Percentiles rank a stretch among this genome's conserved stretches.
phyloP scores from a whole-genome alignment of 2,329 filamentous ascomycete genomes.

The Pestalotiopsis fici region DNA sequence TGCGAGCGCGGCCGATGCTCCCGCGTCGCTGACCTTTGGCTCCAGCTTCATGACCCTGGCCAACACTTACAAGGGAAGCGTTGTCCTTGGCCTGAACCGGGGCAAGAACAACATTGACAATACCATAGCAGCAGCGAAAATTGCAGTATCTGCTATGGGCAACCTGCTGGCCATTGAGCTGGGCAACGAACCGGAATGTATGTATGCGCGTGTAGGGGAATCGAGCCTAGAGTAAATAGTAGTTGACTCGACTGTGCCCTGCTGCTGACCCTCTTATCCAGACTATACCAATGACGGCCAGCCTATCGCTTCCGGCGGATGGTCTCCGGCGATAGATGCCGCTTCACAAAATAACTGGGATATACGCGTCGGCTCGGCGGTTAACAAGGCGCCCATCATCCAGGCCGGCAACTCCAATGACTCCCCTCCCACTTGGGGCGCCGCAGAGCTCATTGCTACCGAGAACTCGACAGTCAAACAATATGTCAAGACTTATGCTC shows the following conservation, averaged over 20 bases:
- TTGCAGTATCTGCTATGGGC: conserved; percentile 41
- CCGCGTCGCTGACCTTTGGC: conserved; percentile 50
- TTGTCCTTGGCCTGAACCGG: conserved; percentile 55
- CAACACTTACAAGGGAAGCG: conserved; percentile 45
- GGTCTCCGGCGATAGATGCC: conserved; percentile 37
- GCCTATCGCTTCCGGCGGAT: conserved; percentile 37
- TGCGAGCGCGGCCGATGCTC: conserved; percentile 45
- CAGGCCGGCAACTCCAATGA: conserved; percentile 42
- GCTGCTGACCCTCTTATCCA: conserved; percentile 13
- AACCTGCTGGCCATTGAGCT: conserved; percentile 44
- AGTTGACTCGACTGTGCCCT: neutral
- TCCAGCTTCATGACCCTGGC: conserved; percentile 53
- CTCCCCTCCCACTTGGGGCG: conserved; percentile 36
- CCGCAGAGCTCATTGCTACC: conserved; percentile 37
- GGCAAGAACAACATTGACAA: conserved; percentile 54
- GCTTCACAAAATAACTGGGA: conserved; percentile 40
- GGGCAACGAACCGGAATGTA: conserved; percentile 40
- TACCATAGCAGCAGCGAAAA: conserved; percentile 51
- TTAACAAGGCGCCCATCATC: conserved; percentile 34
- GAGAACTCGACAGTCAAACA: conserved; percentile 35
- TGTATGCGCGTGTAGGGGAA: conserved; percentile 14
- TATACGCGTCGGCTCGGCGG: conserved; percentile 33
- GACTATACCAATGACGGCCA: conserved; percentile 36
- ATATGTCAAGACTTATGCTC: conserved; percentile 43
- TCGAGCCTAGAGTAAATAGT: too few relatives aligned